Base-by-base conservation (phyloP, 768 basidiomycete genomes). In the Leccinum aurantiacum region DNA sequence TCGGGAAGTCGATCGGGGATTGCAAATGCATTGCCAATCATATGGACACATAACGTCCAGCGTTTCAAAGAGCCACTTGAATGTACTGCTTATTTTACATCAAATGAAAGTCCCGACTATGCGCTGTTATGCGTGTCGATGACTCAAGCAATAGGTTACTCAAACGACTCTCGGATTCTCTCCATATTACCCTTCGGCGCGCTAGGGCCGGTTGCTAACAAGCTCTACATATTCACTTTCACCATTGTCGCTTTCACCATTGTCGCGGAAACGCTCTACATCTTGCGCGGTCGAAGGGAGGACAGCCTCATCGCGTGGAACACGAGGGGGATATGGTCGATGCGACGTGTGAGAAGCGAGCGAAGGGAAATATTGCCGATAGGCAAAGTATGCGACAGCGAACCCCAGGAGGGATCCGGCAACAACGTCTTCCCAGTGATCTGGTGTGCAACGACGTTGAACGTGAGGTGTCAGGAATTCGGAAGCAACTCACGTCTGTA, bases 371-470 rank as follows among this genome's bases (percentile, higher is more conserved):
- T 93, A 93, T 69, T 91, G 91, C 47, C 90, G 84, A 74, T 95
- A 95, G 15, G 83, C 72, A 65, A 93, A 89, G 75, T 83, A 89
- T 17, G 92, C 79, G 58, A 91, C 76, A 49, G 80, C 69, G 17
- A 90, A 77, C 13, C 95, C 96, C 8, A 98, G 78, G 29, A 88
- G 56, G 3, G 87, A 82, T 6, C 95, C 95, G 2, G 90, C 84
- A 9, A 93, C 68, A 47, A 97, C 90, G 65, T 99, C 96, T 6
- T 93, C 86, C 90, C 92, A 95, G 72, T 96, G 93, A 73, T 96
- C 91, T 93, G 62, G 33, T 37, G 52, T 58, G 31, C 54, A 56
- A 9, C 37, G 22, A 22, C 17, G 27, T 56, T 54, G 57, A 53
- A 53, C 22, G 61, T 60, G 13, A 41, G 46, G 5, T 51, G 57